Conservation (phyloP, 2,329 filamentous ascomycete species). For the Fragosphaeria purpurea region DNA sequence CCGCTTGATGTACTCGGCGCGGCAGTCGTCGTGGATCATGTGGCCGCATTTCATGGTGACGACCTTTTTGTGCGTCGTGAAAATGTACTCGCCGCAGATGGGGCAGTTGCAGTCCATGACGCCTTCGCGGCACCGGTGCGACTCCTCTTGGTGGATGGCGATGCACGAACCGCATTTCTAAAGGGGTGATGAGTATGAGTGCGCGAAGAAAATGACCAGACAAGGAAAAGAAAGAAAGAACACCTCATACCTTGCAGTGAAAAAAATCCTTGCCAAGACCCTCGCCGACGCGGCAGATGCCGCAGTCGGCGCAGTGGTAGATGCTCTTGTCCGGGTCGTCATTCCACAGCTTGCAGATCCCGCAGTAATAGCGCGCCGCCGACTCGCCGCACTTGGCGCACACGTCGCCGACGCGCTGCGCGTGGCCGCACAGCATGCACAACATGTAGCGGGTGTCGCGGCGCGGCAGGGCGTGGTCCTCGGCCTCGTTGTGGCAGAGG, state of each 20-base stretch:
- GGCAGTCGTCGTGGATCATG: constrained; percentile 86
- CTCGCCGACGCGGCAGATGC: constrained; percentile 83
- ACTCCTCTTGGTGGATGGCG: constrained; percentile 71
- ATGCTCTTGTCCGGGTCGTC: constrained; percentile 84
- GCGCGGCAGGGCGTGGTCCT: constrained; percentile 70
- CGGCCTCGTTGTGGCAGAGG: constrained; percentile 79
- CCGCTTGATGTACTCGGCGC: constrained; percentile 74
- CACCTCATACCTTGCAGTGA: constrained; percentile 72
- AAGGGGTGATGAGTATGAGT: background rate
- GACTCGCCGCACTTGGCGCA: constrained; percentile 69
- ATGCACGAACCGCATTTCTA: constrained; percentile 91
- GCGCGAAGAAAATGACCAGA: background rate
- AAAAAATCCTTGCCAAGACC: constrained; percentile 95
- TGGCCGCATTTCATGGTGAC: constrained; percentile 95
- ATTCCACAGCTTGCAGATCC: constrained; percentile 94
- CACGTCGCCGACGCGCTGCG: constrained; percentile 69
- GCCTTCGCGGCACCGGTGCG: constrained; percentile 88
- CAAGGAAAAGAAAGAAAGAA: constrained; percentile 1
- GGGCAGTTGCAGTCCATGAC: constrained; percentile 94
- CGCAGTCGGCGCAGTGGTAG: constrained; percentile 93
- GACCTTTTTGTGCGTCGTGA: constrained; percentile 77
- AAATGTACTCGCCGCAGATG: constrained; percentile 94
- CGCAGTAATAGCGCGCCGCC: constrained; percentile 84
- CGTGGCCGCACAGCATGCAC: constrained; percentile 86
- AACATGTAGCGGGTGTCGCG: constrained; percentile 89